Percentiles rank a stretch among this genome's conserved stretches.
These are phyloP conservation scores for Zygoascus flipseniorum DNA, from an alignment of 805 yeast genomes.

Conservation along the genomic window DNA sequence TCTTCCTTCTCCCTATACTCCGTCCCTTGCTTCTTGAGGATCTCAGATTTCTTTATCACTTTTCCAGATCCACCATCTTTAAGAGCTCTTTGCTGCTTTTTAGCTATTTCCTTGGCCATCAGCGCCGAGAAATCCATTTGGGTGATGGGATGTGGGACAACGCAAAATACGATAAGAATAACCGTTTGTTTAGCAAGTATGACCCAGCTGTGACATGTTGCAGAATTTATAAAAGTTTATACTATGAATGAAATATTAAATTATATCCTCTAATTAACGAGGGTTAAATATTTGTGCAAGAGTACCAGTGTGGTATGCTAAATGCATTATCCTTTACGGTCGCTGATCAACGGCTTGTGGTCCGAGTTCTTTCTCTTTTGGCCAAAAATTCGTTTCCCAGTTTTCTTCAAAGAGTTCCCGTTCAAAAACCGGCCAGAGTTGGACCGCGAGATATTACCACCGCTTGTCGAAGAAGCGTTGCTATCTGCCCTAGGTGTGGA, in stretches of 20 bases:
- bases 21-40: slow-evolving; percentile 13
- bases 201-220: not conserved
- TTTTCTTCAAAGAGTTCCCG: not conserved
- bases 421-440: not conserved
- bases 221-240: not conserved
- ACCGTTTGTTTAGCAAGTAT: not conserved
- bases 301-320: not conserved
- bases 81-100: slow-evolving; percentile 30
- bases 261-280: not conserved
- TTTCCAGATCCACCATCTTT: slow-evolving; percentile 5
- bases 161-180: not conserved
- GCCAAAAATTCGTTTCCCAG: not conserved
- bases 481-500: not conserved
- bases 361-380: not conserved
- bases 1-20: slow-evolving; percentile 17
- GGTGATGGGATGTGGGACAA: not conserved
- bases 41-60: slow-evolving; percentile 14
- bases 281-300: too few species aligned
- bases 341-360: not conserved
- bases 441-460: not conserved
- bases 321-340: not conserved
- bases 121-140: slow-evolving; percentile 42
- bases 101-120: slow-evolving; percentile 40
- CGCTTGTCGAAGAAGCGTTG: not conserved
- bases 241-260: not conserved